Percentiles rank a stretch among this genome's conserved stretches.
These are phyloP conservation scores for Malassezia brasiliensis DNA, from an alignment of 1,284 basidiomycete genomes.

Conservation along the genomic window DNA sequence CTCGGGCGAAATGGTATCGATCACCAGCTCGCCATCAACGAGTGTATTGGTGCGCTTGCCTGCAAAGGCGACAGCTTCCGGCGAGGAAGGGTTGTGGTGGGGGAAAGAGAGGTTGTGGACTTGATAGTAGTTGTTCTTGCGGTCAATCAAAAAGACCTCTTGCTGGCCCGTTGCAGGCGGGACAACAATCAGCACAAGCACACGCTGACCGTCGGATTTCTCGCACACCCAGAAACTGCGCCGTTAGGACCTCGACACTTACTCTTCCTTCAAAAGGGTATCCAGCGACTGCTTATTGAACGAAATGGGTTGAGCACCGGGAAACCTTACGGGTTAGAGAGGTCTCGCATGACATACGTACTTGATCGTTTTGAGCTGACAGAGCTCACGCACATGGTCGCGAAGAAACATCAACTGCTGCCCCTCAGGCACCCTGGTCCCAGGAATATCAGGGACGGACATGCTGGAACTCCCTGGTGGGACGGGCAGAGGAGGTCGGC, in stretches of 20 bases:
- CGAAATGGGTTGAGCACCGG: constrained; percentile 14
- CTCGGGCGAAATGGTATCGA: constrained; percentile 61
- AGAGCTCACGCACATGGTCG: constrained; percentile 9
- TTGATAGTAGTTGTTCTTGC: constrained; percentile 76
- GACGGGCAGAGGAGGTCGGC: no score
- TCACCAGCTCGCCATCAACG: constrained; percentile 86
- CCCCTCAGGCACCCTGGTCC: constrained; percentile 5
- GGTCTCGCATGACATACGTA: no score
- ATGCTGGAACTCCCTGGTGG: neutral
- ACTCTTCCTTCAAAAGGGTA: neutral
- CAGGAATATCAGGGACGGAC: constrained; percentile 8
- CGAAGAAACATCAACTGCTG: constrained; percentile 11
- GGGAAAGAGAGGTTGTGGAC: constrained; percentile 69
- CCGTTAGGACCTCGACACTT: neutral
- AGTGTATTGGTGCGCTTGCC: constrained; percentile 61
- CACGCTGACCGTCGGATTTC: constrained; percentile 94
- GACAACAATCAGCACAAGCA: constrained; percentile 69
- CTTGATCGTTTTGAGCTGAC: neutral
- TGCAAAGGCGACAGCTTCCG: constrained; percentile 5
- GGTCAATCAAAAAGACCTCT: constrained; percentile 65
- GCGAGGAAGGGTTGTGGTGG: constrained; percentile 22
- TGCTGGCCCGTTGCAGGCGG: constrained; percentile 55
- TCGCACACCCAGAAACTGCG: constrained; percentile 86
- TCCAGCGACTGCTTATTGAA: constrained; percentile 11
- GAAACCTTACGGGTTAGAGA: neutral